A percentile compares a stretch with the other conserved stretches of the same genome.
These are phyloP conservation scores for Immersiporthe knoxdaviesiana DNA, from an alignment of 2,329 filamentous ascomycete genomes.

Conservation along the genomic window DNA sequence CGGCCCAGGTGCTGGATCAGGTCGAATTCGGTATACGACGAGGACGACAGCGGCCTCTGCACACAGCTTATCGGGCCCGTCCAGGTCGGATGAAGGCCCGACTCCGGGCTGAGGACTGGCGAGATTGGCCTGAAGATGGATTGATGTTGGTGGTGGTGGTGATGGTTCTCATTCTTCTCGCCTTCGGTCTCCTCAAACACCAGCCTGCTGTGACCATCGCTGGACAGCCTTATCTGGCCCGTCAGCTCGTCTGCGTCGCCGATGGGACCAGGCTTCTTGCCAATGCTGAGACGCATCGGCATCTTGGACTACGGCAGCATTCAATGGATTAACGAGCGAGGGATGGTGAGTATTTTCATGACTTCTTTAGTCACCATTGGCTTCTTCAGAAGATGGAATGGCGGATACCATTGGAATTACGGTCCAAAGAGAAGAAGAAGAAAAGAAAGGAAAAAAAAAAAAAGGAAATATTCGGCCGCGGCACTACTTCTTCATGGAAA, in stretches of 20 bases:
- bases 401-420: neutral
- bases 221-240: neutral
- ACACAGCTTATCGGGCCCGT: conserved; percentile 4
- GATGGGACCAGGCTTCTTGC: neutral
- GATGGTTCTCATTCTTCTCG: neutral
- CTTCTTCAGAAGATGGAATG: too few species aligned
- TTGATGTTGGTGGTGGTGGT: too few species aligned
- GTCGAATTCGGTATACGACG: conserved; percentile 16
- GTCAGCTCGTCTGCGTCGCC: neutral
- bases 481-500: too few species aligned
- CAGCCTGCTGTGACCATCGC: neutral
- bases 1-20: conserved; percentile 22
- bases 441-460: too few species aligned
- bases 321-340: neutral
- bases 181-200: neutral
- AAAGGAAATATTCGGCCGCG: too few species aligned
- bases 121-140: neutral
- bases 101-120: neutral
- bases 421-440: neutral
- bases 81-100: neutral
- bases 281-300: conserved; percentile 1
- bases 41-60: conserved; percentile 11
- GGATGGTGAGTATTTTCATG: neutral
- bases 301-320: neutral
- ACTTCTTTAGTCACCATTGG: neutral